Evolutionary conservation across 371 early-diverging fungal species (phyloP), one percentile per base, ranked within the genome.

Genomic region (Mortierella sp.): DNA sequence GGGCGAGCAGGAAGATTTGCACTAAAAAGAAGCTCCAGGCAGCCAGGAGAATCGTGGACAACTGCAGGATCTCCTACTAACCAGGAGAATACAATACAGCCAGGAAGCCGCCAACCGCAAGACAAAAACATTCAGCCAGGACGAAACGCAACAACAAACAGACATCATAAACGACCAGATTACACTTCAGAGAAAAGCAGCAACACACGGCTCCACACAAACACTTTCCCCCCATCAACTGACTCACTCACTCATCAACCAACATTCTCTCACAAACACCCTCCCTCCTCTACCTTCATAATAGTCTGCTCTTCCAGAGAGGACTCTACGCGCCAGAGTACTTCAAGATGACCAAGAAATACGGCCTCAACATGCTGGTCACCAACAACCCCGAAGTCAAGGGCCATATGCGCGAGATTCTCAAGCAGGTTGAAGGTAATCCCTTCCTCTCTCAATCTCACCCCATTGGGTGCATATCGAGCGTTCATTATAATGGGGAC

Each of bases 291-390:
- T 44, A 67, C 34, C 54, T 61, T 51, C n/a, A 28, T 8, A 4
- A 34, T 74, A 95, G 95, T 83, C 96, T 98, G 28, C 90, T 98
- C 31, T 98, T 93, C 82, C 98, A 97, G 82, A 94, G 98, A 40
- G 97, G 95, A 11, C 81, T 98, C 21, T 97, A 97, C 79, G 95
- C 97, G 21, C 89, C 93, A 9, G 97, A 97, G 76, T 96, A 96
- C 79, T 98, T 98, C 83, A 93, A 91, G 64, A 87, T 93, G 82
- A 90, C 89, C 48, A 94, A 95, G 78, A 95, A 95, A 80, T 97
- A 96, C 80, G 97, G 96, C 24, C 89, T 97, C 43, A 93, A 93
- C 75, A 90, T 97, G 72, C 88, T 96, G 51, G 91, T 95, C 9
- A 92, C 95, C 0, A 91, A 89, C 37, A 95, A 97, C 82, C 91